Evolutionary conservation across 2,329 filamentous ascomycete genomes (phyloP).

Genomic region (Aspergillus sp.): DNA sequence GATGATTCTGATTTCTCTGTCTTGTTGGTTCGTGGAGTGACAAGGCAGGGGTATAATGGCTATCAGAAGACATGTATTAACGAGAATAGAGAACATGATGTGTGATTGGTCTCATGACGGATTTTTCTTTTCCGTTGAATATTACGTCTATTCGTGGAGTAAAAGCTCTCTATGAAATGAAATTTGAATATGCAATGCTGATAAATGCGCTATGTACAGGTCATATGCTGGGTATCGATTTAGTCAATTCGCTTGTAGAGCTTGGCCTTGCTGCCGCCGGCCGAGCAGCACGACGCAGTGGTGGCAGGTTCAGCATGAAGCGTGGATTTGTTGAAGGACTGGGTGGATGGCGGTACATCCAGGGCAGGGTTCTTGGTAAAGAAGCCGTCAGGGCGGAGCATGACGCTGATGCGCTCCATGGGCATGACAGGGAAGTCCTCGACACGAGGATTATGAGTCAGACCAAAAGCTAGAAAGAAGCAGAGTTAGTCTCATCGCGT

Average conservation of each 20-base stretch:
- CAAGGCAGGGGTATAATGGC: constrained; percentile 10
- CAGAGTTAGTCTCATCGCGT: constrained; percentile 8
- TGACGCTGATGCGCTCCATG: constrained; percentile 51
- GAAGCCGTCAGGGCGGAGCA: constrained; percentile 51
- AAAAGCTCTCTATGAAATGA: background rate
- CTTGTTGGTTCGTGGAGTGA: constrained; percentile 4
- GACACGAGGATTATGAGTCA: constrained; percentile 63
- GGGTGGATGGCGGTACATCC: constrained; percentile 43
- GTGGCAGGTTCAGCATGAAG: constrained; percentile 25
- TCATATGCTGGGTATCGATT: background rate
- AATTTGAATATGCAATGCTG: too few species aligned
- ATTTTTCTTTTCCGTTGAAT: background rate
- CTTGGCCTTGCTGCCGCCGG: constrained; percentile 26
- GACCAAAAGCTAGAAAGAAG: constrained; percentile 41
- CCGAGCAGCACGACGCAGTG: constrained; percentile 17
- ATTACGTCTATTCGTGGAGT: background rate
- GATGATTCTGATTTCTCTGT: constrained; percentile 16
- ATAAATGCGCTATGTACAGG: too few species aligned
- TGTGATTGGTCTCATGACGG: background rate
- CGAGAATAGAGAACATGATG: constrained; percentile 16
- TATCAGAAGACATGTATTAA: constrained; percentile 19
- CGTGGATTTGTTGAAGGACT: constrained; percentile 42
- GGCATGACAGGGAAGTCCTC: constrained; percentile 71
- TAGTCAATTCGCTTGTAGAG: constrained; percentile 20
- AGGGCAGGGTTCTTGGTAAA: constrained; percentile 52